A percentile compares a stretch with the other conserved stretches of the same genome.
These are phyloP conservation scores for Oenanthe javanica DNA, from an alignment of 140 eudicot genomes.

Conservation along the genomic window DNA sequence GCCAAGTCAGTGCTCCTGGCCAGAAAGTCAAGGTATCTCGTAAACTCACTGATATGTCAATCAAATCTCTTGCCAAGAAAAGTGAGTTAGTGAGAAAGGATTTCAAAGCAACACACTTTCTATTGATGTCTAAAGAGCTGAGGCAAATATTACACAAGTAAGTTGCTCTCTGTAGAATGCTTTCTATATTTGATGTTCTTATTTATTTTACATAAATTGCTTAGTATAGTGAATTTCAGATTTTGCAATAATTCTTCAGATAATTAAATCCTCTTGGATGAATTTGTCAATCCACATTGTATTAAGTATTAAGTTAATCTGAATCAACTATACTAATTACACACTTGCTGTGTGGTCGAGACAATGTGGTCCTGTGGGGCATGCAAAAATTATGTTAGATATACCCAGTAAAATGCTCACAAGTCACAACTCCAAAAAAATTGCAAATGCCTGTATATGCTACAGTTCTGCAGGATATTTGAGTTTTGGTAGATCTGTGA, in stretches of 20 bases:
- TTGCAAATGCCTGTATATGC: background rate
- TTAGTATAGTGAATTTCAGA: background rate
- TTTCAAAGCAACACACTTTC: slow-evolving; percentile 32
- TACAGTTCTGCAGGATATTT: background rate
- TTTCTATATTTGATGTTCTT: background rate
- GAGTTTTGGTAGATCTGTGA: background rate
- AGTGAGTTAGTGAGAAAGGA: slow-evolving; percentile 26
- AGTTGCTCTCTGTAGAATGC: slow-evolving; percentile 13
- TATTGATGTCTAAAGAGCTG: slow-evolving; percentile 26
- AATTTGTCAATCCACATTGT: background rate
- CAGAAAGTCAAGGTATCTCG: slow-evolving; percentile 21
- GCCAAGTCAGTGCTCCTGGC: slow-evolving; percentile 19
- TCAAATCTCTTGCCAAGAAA: slow-evolving; percentile 27
- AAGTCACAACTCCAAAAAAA: background rate
- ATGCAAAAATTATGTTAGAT: background rate
- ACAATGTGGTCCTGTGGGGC: background rate
- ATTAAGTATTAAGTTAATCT: background rate
- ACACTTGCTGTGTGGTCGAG: no score
- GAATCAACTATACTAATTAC: background rate
- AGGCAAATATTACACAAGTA: slow-evolving; percentile 64
- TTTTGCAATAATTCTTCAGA: background rate
- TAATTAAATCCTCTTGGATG: background rate
- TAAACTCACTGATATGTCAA: slow-evolving; percentile 4
- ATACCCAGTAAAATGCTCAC: background rate
- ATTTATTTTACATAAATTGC: background rate